Conservation (phyloP, 148 eudicot genomes). For the Vaccinium darrowii region DNA sequence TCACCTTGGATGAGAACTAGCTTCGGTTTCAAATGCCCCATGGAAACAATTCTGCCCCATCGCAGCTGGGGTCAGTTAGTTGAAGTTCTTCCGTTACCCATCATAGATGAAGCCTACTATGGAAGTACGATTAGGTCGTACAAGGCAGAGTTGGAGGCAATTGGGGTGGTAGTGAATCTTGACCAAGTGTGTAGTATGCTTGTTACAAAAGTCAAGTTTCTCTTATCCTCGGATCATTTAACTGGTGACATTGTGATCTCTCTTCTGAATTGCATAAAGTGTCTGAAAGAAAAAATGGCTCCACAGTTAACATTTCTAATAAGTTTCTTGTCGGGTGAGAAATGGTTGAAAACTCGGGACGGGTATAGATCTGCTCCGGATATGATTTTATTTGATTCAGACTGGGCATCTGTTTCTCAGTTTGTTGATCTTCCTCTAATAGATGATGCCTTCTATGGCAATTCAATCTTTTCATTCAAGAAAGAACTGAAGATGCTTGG, state of each 20-base stretch:
- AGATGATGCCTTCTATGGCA: conserved; percentile 19
- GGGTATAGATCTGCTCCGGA: background rate
- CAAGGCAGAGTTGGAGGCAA: conserved; percentile 11
- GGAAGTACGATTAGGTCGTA: conserved; percentile 11
- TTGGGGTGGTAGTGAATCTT: conserved; percentile 11
- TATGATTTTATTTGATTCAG: background rate
- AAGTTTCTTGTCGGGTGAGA: conserved; percentile 8
- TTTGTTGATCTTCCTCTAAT: conserved; percentile 21
- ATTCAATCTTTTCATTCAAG: conserved; percentile 15
- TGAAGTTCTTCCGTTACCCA: conserved; percentile 34
- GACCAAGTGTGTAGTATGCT: conserved; percentile 16
- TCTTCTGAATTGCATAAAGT: conserved; percentile 12
- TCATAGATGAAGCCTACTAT: conserved; percentile 30
- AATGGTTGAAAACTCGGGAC: conserved; percentile 13
- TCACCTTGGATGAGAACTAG: conserved; percentile 14
- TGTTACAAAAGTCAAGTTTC: background rate
- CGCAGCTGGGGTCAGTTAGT: background rate
- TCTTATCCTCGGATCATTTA: background rate
- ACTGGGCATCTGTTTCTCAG: conserved; percentile 17
- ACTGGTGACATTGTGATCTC: conserved; percentile 4
- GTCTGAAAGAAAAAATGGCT: background rate
- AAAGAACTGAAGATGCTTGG: conserved; percentile 23
- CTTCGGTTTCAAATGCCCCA: conserved; percentile 10
- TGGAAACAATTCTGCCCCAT: conserved; percentile 8
- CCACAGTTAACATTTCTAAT: background rate